Percentiles rank a stretch among this genome's conserved stretches.
These are phyloP conservation scores for Colletotrichum tropicale DNA, from an alignment of 2,329 filamentous ascomycete genomes.

Conservation along the genomic window DNA sequence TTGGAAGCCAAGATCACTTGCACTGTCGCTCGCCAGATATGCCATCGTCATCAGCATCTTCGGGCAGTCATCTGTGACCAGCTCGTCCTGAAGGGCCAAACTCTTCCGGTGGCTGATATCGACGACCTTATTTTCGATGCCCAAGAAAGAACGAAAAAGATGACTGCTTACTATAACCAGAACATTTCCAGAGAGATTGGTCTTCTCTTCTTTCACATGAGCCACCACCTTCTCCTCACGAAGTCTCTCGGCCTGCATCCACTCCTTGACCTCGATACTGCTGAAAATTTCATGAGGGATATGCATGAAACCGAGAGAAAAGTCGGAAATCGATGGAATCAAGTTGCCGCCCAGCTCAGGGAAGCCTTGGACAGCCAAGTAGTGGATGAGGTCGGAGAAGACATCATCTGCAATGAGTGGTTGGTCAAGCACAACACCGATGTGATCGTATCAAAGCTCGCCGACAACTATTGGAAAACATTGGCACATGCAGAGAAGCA, in stretches of 20 bases:
- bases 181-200: neutral
- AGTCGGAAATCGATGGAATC: neutral
- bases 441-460: neutral
- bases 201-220: neutral
- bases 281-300: neutral
- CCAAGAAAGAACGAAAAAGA: neutral
- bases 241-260: neutral
- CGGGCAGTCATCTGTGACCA: neutral
- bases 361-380: neutral
- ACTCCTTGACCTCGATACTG: neutral
- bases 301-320: neutral
- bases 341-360: neutral
- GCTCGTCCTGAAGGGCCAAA: neutral
- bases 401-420: neutral
- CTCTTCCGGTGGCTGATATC: neutral
- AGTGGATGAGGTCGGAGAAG: neutral
- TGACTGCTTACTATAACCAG: neutral
- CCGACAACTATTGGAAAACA: neutral
- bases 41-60: neutral
- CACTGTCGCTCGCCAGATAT: neutral
- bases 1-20: neutral
- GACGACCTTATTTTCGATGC: neutral
- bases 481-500: neutral
- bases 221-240: neutral
- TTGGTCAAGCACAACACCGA: neutral